These are phyloP conservation scores for Dissophora ornata DNA, from an alignment of 192 early-diverging fungal genomes.

Conservation along the genomic window DNA sequence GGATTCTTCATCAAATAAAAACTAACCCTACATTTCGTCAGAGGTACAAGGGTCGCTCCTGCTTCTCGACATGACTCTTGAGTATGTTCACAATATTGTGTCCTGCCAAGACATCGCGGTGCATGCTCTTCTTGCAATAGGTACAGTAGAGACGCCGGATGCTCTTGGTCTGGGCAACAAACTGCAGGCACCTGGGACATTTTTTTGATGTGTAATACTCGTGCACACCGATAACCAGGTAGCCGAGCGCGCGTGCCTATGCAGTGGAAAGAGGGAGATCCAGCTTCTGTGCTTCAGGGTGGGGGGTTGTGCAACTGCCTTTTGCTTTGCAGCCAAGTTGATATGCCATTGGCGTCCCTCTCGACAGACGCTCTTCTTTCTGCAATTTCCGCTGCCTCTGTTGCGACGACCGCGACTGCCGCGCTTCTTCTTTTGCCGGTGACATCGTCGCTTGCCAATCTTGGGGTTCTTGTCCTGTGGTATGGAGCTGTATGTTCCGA, in stretches of 20 bases:
- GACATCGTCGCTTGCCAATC: conserved; percentile 10
- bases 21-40: too few species aligned
- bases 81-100: conserved; percentile 1
- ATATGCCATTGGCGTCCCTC: background rate
- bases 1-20: too few species aligned
- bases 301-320: conserved; percentile 15
- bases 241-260: background rate
- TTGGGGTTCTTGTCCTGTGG: conserved; percentile 23
- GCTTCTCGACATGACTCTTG: background rate
- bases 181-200: too few species aligned
- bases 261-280: conserved; percentile 1
- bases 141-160: too few species aligned
- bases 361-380: conserved; percentile 16
- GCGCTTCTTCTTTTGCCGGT: conserved; percentile 8
- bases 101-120: background rate
- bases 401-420: conserved; percentile 14
- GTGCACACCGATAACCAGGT: conserved; percentile 6
- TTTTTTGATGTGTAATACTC: background rate
- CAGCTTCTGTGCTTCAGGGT: conserved; percentile 12
- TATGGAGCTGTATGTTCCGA: conserved; percentile 4
- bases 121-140: background rate
- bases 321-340: conserved; percentile 26
- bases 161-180: too few species aligned
- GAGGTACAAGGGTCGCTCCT: background rate
- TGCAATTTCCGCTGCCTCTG: conserved; percentile 10